Evolutionary conservation across 1,139 yeast genomes (phyloP).

Genomic region (Sugiyamaella novakii): DNA sequence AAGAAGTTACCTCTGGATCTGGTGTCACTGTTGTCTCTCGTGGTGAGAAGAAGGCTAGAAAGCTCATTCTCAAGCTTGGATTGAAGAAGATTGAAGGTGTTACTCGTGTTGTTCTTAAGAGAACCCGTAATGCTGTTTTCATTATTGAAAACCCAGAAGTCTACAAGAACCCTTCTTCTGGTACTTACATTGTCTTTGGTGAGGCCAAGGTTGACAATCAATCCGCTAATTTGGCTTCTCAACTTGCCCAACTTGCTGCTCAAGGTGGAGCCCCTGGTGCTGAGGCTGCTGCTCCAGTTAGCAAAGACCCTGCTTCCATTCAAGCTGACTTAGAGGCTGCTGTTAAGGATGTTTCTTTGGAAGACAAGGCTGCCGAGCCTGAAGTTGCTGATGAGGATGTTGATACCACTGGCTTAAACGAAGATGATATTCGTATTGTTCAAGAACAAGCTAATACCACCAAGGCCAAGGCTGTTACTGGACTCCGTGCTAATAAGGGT

Average conservation of each 20-base stretch:
- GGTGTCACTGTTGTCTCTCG: constrained; percentile 81
- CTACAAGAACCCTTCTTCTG: constrained; percentile 84
- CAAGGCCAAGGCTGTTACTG: constrained; percentile 86
- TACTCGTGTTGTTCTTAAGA: constrained; percentile 94
- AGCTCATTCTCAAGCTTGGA: constrained; percentile 83
- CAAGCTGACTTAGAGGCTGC: constrained; percentile 91
- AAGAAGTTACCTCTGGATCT: constrained; percentile 80
- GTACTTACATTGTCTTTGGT: constrained; percentile 95
- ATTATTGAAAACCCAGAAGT: constrained; percentile 96
- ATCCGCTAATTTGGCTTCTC: constrained; percentile 40
- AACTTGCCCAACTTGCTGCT: constrained; percentile 38
- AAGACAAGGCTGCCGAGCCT: constrained; percentile 34
- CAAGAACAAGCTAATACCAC: constrained; percentile 89
- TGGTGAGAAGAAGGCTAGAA: constrained; percentile 96
- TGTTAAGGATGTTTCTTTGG: constrained; percentile 50
- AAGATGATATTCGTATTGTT: constrained; percentile 78
- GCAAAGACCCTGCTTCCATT: constrained; percentile 73
- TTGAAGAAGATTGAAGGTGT: constrained; percentile 91
- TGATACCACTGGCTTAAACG: constrained; percentile 75
- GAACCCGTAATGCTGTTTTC: constrained; percentile 88
- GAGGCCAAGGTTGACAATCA: constrained; percentile 93
- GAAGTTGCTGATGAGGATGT: constrained; percentile 57
- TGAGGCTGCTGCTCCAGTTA: constrained; percentile 34
- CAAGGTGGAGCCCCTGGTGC: constrained; percentile 34
- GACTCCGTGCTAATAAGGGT: constrained; percentile 84